phyloP scores from a whole-genome alignment of 768 basidiomycete species.

The Collybia nuda region DNA sequence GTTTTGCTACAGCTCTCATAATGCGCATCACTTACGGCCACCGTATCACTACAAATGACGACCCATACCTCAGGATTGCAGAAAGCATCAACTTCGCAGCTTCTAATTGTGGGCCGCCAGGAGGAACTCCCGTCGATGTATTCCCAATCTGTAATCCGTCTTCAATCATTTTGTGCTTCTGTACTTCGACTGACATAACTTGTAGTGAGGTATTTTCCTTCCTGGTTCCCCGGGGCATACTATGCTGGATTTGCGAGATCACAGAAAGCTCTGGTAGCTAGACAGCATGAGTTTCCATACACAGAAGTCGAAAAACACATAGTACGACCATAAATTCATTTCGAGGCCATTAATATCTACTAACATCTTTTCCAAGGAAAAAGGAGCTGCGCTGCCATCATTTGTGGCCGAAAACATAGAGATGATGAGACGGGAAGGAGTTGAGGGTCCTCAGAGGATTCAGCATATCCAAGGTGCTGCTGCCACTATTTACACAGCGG shows the following conservation, averaged over 20 bases:
- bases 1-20: conserved; percentile 17
- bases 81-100: conserved; percentile 27
- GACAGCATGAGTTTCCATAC: conserved; percentile 29
- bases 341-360: background rate
- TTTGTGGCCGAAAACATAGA: conserved; percentile 19
- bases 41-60: conserved; percentile 27
- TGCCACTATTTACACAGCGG: conserved; percentile 23
- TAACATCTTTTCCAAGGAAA: conserved; percentile 3
- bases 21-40: conserved; percentile 31
- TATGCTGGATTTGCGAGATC: conserved; percentile 18
- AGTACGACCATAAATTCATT: conserved; percentile 16
- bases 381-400: conserved; percentile 19
- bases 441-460: background rate
- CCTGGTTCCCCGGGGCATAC: conserved; percentile 30
- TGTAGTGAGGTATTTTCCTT: conserved; percentile 28
- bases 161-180: too few species aligned
- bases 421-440: conserved; percentile 1
- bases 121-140: conserved; percentile 13
- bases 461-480: conserved; percentile 18
- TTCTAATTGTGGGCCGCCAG: conserved; percentile 23
- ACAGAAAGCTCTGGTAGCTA: conserved; percentile 7
- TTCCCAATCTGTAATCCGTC: conserved; percentile 20
- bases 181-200: background rate
- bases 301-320: conserved; percentile 28
- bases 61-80: conserved; percentile 35